A percentile compares a stretch with the other conserved stretches of the same genome.
phyloP scores from a whole-genome alignment of 129 eudicot species.

The Lactuca sativa region DNA sequence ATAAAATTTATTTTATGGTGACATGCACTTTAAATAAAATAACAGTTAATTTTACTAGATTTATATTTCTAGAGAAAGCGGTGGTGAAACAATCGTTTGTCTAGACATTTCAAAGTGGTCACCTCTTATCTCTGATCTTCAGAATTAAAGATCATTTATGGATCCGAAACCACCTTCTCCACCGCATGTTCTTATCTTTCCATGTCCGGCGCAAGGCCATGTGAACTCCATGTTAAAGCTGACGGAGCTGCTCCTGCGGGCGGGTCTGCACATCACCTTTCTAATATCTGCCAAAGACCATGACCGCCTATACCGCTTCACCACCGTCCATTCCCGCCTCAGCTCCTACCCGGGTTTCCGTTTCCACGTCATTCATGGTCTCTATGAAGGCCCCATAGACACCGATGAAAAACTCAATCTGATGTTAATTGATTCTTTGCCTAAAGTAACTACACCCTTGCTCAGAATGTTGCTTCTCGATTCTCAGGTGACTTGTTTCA shows the following conservation, averaged over 20 bases:
- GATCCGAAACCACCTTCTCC: conserved; percentile 13
- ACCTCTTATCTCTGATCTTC: background rate
- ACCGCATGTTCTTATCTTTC: conserved; percentile 66
- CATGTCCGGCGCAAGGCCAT: conserved; percentile 67
- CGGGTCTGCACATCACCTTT: conserved; percentile 58
- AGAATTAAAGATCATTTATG: background rate
- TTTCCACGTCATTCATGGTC: conserved; percentile 43
- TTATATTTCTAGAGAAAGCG: no score
- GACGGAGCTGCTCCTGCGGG: conserved; percentile 52
- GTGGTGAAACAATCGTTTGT: no score
- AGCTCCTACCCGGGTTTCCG: conserved; percentile 34
- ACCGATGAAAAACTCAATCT: conserved; percentile 36
- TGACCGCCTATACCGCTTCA: conserved; percentile 43
- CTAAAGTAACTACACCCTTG: conserved; percentile 27
- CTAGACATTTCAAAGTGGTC: background rate
- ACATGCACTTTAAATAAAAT: no score
- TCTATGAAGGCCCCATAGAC: conserved; percentile 44
- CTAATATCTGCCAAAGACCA: conserved; percentile 50
- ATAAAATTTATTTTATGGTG: no score
- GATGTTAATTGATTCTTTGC: conserved; percentile 29
- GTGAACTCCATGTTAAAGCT: conserved; percentile 68
- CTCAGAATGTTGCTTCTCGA: conserved; percentile 41
- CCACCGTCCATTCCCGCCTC: conserved; percentile 42
- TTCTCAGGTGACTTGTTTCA: conserved; percentile 38
- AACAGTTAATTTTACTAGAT: no score